Evolutionary conservation across 768 basidiomycete species (phyloP), one percentile per base, ranked within the genome.

Genomic region (Kwoniella sp.): DNA sequence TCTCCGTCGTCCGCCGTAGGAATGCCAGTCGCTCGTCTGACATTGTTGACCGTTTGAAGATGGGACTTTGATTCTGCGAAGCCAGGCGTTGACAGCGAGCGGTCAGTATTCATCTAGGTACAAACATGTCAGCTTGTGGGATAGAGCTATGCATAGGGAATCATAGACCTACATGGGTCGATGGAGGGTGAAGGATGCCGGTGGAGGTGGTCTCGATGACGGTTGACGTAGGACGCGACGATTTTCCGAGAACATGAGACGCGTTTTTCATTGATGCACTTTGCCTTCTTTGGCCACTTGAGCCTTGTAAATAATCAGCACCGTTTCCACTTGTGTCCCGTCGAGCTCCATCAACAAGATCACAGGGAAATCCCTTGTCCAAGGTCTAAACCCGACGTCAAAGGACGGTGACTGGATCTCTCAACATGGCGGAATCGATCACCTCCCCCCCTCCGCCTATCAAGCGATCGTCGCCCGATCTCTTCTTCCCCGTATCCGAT

Each of bases 401-500:
- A n/a, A n/a, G n/a, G n/a, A n/a, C n/a, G n/a, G n/a, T n/a, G n/a
- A n/a, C n/a, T 48, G 20, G 8, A 48, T 7, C 50, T 25, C 50
- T 28, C 20, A 28, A 13, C 50, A 51, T 51, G 50, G 50, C 50
- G 22, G 50, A 51, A 2, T 25, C 50, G 2, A 45, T 45, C 8
- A 17, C 41, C 1, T 63, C 57, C 61, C 23, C 55, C 20, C 54
- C 53, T 15, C 34, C 50, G 11, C 56, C 26, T 4, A 31, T 30
- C 51, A 65, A 56, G 28, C 63, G 63, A 67, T 67, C 67, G 15
- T 73, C 73, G 51, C 75, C 75, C 59, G 75, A 74, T 65, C 70
- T 77, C 34, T 77, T 77, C 70, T 77, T 77, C 57, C 75, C 75
- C 11, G 59, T 63, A 13, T 69, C 69, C 23, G 71, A 73, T 57